phyloP scores from a whole-genome alignment of 2,329 filamentous ascomycete species.

The Rhynchosporium secalis region DNA sequence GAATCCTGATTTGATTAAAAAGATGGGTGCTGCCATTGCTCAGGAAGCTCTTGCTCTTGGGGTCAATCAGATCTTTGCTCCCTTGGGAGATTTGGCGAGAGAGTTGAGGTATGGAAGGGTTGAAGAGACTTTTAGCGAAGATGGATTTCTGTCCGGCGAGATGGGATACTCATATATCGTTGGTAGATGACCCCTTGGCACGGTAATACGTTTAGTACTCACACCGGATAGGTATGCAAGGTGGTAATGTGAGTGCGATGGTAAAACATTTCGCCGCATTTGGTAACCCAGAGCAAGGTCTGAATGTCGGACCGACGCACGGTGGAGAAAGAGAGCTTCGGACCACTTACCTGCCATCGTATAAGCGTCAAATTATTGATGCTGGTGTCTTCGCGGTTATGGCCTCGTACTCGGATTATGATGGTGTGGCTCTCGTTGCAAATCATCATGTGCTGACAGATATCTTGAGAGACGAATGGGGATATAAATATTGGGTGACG shows the following conservation, averaged over 20 bases:
- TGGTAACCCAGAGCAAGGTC: constrained; percentile 67
- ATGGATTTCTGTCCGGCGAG: constrained; percentile 66
- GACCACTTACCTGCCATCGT: constrained; percentile 58
- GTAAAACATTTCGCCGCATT: constrained; percentile 77
- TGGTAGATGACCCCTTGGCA: constrained; percentile 52
- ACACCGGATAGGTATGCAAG: constrained; percentile 59
- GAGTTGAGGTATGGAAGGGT: constrained; percentile 72
- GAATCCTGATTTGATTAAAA: constrained; percentile 62
- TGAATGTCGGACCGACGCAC: constrained; percentile 63
- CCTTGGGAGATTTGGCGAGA: constrained; percentile 68
- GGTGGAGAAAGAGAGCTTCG: constrained; percentile 55
- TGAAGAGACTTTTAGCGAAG: constrained; percentile 73
- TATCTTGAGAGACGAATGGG: constrained; percentile 71
- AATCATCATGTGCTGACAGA: constrained; percentile 66
- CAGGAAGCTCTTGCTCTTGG: constrained; percentile 66
- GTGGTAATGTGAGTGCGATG: constrained; percentile 65
- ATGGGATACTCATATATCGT: constrained; percentile 61
- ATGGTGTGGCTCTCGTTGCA: constrained; percentile 67
- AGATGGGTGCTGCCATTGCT: constrained; percentile 67
- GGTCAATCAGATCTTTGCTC: constrained; percentile 72
- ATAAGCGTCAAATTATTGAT: constrained; percentile 71
- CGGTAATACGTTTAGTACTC: neutral
- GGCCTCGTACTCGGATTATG: constrained; percentile 74
- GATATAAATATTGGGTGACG: constrained; percentile 66
- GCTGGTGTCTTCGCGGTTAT: constrained; percentile 68